A percentile compares a stretch with the other conserved stretches of the same genome.
These are phyloP conservation scores for Bacterosira constricta DNA, from an alignment of 108 stramenopile genomes.

Conservation along the genomic window DNA sequence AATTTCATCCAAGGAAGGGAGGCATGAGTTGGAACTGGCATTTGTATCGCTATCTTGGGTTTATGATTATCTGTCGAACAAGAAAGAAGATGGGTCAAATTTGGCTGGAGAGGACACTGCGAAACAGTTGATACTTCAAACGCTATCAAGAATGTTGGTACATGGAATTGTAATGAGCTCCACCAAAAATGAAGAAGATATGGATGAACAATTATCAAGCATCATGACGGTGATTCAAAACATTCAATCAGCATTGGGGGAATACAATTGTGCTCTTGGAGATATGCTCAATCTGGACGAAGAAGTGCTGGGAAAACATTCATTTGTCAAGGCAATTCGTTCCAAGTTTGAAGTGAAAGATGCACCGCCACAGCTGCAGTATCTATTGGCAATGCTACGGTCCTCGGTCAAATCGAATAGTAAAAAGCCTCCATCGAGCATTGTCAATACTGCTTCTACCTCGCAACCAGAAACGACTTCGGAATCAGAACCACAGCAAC, in stretches of 20 bases:
- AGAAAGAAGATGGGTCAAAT: not conserved
- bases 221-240: constrained; percentile 39
- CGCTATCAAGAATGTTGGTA: constrained; percentile 19
- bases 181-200: constrained; percentile 9
- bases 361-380: constrained; percentile 39
- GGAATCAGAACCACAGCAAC: constrained; percentile 1
- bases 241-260: constrained; percentile 32
- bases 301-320: not conserved
- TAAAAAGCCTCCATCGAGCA: not conserved
- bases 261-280: constrained; percentile 35
- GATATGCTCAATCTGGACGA: constrained; percentile 42
- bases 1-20: not conserved
- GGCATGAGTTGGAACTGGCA: constrained; percentile 22
- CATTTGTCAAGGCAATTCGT: constrained; percentile 26
- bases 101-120: not conserved
- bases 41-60: constrained; percentile 44
- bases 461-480: not conserved
- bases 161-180: not conserved
- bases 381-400: constrained; percentile 33
- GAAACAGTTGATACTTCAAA: constrained; percentile 18
- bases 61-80: constrained; percentile 29
- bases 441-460: not conserved
- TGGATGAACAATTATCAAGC: constrained; percentile 29
- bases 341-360: constrained; percentile 17
- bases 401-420: constrained; percentile 21